Base-by-base conservation (phyloP, 441 rosid species). In the Adansonia rubrostipa region DNA sequence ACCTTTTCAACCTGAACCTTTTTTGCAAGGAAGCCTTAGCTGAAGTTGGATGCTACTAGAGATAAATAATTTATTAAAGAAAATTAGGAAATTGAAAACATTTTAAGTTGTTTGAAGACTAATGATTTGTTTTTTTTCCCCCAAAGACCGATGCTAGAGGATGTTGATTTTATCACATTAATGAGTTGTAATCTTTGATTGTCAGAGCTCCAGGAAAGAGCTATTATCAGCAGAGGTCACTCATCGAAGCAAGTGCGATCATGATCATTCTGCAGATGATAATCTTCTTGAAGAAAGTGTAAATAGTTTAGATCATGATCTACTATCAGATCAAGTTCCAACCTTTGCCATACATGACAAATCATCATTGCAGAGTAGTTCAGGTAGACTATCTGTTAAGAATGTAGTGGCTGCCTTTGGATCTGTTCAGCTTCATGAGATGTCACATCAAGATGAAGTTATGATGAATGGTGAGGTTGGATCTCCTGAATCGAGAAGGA, bases 291-390 rank as follows among this genome's bases (percentile, higher is more conserved):
- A 86, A 71, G 93, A 84, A 80, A 80, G 74, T 85, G 77, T 64
- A 64, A 89, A 83, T 78, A 85, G 87, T 85, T 71, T 81, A 57
- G 96, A 90, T 54, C 89, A 89, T 75, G 92, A 85, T 85, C 78
- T 85, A 80, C 81, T 74, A 57, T 88, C 96, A 79, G 93, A 91
- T 87, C 92, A 91, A 88, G 97, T 84, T 88, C 93, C 92, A 78
- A 92, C 93, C 74, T 89, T 89, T 69, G 87, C 96, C 76, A 89
- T 90, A 74, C 92, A 80, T 51, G 97, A 90, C 68, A 86, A 77
- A 56, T 79, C 89, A 47, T 83, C 89, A 78, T 79, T 85, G 50
- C 91, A 80, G 20, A 80, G 87, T 73, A 88, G 85, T 79, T 84
- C 92, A 68, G 79, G 77, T 47, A 79, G 82, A 80, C 50, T 79